A percentile compares a stretch with the other conserved stretches of the same genome.
Conservation (phyloP, 1,284 basidiomycete genomes). For the Ceratobasidium sp. region DNA sequence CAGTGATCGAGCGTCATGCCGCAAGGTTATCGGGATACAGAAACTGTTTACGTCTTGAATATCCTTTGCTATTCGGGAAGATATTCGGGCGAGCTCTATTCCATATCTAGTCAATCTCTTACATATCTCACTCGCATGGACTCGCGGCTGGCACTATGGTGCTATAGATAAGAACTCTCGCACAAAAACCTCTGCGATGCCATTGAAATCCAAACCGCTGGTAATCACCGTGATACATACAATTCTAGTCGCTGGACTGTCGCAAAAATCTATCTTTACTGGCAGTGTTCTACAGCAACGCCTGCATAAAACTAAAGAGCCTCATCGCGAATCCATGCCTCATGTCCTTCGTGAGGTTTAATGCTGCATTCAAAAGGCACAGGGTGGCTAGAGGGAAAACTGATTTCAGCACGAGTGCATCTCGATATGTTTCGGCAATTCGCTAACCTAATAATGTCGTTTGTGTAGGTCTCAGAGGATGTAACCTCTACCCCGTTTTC, state of each 20-base stretch:
- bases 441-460: constrained; percentile 41
- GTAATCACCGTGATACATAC: too few species aligned
- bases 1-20: too few species aligned
- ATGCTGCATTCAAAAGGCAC: constrained; percentile 28
- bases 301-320: neutral
- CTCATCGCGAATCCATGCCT: constrained; percentile 3
- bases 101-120: too few species aligned
- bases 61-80: too few species aligned
- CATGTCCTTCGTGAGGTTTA: constrained; percentile 8
- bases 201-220: too few species aligned
- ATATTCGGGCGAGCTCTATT: too few species aligned
- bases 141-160: too few species aligned
- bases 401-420: neutral
- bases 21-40: too few species aligned
- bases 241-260: too few species aligned
- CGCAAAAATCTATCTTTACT: too few species aligned
- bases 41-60: too few species aligned
- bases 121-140: too few species aligned
- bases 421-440: neutral
- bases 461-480: constrained; percentile 27
- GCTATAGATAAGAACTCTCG: neutral
- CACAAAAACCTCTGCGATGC: neutral
- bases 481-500: constrained; percentile 25
- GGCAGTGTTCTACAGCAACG: neutral
- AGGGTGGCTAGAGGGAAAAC: neutral